These are phyloP conservation scores for Pycnococcus provasolii DNA, from an alignment of 139 green algal species.

Conservation along the genomic window DNA sequence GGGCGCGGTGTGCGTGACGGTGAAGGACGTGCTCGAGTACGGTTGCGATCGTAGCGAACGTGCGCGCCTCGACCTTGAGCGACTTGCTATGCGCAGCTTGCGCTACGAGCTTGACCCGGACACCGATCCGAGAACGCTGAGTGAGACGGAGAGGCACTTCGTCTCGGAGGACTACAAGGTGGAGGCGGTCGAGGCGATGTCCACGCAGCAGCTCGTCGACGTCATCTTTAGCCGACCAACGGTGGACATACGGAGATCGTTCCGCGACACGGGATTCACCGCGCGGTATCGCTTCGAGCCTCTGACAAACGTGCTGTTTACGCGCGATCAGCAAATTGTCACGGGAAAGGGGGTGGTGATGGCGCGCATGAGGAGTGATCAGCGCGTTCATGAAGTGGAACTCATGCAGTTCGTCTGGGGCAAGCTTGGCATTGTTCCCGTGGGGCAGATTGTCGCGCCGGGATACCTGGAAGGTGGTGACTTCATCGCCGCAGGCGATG, in stretches of 20 bases:
- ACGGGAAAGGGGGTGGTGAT: slow-evolving; percentile 81
- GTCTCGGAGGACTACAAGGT: slow-evolving; percentile 18
- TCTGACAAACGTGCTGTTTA: slow-evolving; percentile 89
- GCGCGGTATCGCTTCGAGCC: slow-evolving; percentile 81
- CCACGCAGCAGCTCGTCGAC: slow-evolving; percentile 76
- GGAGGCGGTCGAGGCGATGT: slow-evolving; percentile 64
- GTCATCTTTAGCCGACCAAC: slow-evolving; percentile 81
- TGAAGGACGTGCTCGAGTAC: slow-evolving; percentile 60
- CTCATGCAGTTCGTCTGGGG: slow-evolving; percentile 52
- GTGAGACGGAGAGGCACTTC: neutral
- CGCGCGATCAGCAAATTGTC: slow-evolving; percentile 84
- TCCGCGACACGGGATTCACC: slow-evolving; percentile 67
- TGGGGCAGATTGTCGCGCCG: slow-evolving; percentile 27
- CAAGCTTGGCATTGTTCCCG: slow-evolving; percentile 11
- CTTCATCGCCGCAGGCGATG: slow-evolving; percentile 68
- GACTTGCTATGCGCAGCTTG: slow-evolving; percentile 38
- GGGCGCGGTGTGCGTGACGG: slow-evolving; percentile 59
- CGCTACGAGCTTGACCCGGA: slow-evolving; percentile 15
- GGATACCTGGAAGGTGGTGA: slow-evolving; percentile 89
- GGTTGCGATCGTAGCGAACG: neutral
- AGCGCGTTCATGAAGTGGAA: slow-evolving; percentile 71
- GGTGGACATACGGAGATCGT: slow-evolving; percentile 51
- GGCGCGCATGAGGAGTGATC: slow-evolving; percentile 59
- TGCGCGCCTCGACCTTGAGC: slow-evolving; percentile 25
- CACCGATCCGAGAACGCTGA: neutral